These are phyloP conservation scores for Pleoardoris graminearum DNA, from an alignment of 2,329 filamentous ascomycete genomes.

Conservation along the genomic window DNA sequence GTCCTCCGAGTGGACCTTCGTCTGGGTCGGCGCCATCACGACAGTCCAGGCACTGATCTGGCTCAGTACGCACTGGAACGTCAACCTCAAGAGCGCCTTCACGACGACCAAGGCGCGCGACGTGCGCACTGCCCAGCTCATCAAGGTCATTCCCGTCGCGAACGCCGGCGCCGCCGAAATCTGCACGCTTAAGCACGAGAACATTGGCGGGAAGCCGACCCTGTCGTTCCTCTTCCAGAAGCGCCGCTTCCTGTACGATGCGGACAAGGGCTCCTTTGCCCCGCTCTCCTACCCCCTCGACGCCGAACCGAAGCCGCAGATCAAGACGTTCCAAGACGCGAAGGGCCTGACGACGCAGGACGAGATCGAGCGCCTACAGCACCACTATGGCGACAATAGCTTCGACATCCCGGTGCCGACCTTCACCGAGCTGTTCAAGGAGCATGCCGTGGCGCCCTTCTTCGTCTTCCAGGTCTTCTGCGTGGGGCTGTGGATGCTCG, in stretches of 20 bases:
- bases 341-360: conserved; percentile 72
- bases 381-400: conserved; percentile 93
- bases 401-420: conserved; percentile 98
- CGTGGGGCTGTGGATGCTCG: conserved; percentile 96
- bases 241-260: conserved; percentile 86
- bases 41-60: conserved; percentile 86
- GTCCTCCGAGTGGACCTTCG: conserved; percentile 97
- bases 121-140: conserved; percentile 75
- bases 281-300: conserved; percentile 86
- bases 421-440: conserved; percentile 94
- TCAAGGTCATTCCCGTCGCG: conserved; percentile 87
- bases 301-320: conserved; percentile 75
- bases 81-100: conserved; percentile 80
- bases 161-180: conserved; percentile 92
- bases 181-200: conserved; percentile 77
- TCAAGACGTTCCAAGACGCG: conserved; percentile 78
- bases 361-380: conserved; percentile 79
- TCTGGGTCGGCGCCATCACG: conserved; percentile 86
- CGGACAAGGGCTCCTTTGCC: conserved; percentile 72
- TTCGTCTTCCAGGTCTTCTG: conserved; percentile 99
- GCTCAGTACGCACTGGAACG: conserved; percentile 98
- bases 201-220: conserved; percentile 73
- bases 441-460: conserved; percentile 97
- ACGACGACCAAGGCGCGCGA: conserved; percentile 72
- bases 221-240: conserved; percentile 97